Evolutionary conservation across 768 basidiomycete species (phyloP), one percentile per base, ranked within the genome.

Genomic region (Collybia nuda): DNA sequence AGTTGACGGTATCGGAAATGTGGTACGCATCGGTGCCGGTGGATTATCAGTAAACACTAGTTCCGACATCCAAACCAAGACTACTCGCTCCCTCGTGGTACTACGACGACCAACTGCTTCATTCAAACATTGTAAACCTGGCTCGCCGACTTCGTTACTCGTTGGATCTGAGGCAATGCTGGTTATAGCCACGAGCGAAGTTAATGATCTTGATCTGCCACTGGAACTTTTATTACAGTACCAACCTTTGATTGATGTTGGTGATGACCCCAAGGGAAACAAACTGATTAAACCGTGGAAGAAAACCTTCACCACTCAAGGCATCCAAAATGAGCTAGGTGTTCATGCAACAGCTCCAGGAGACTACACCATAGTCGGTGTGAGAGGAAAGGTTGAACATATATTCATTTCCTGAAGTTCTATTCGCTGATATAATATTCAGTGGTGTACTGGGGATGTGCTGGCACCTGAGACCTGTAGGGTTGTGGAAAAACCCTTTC

Each of bases 391-490:
- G 72, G 84, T 82, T 51, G 29, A 62, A 45, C 35, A 29, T 48
- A 45, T 42, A 26, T 51, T n/a, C 23, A 15, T 53, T 39, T 41
- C 49, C 17, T 32, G 37, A 22, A 6, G 19, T 56, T 44, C 17
- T 50, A 43, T 38, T 52, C 2, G 15, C 56, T 56, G 48, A 48
- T n/a, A 47, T 36, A 29, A 35, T n/a, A 48, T 44, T 43, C 58
- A 83, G 75, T 82, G 82, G 66, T 98, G 94, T 60, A 71, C 80
- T 38, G 94, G 94, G 5, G 87, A 89, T 51, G 84, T 98, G 1
- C 72, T 92, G 37, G 87, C 89, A 42, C 92, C 93, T 0, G 90
- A 93, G 50, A 81, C 75, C 4, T 93, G 92, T 58, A 79, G 72
- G 50, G 90, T 95, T 2, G 68, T 87, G 23, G 84, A 93, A 64